Percentiles rank a stretch among this genome's conserved stretches.
These are phyloP conservation scores for Coniochaeta ligniaria DNA, from an alignment of 2,329 filamentous ascomycete genomes.

Conservation along the genomic window DNA sequence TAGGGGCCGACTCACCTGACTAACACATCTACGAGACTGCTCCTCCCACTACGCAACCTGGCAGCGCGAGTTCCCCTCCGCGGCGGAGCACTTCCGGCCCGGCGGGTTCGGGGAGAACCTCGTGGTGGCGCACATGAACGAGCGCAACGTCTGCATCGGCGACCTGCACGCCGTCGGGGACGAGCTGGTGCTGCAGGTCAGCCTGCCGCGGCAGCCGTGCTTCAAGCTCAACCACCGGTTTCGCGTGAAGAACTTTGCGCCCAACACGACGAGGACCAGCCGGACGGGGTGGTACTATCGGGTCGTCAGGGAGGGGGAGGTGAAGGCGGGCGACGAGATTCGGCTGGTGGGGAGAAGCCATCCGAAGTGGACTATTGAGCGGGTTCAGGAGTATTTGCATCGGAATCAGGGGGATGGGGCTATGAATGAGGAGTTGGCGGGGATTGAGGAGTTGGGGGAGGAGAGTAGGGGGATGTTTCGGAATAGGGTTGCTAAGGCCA, in stretches of 20 bases:
- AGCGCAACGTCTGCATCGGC: conserved; percentile 59
- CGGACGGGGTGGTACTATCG: conserved; percentile 63
- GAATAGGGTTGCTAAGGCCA: conserved; percentile 39
- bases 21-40: conserved; percentile 37
- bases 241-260: conserved; percentile 53
- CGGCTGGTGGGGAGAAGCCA: conserved; percentile 44
- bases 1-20: too few relatives aligned
- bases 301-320: conserved; percentile 45
- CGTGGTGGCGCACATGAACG: conserved; percentile 50
- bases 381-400: conserved; percentile 56
- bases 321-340: conserved; percentile 50
- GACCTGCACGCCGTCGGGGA: conserved; percentile 48
- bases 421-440: conserved; percentile 44
- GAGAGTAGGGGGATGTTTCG: conserved; percentile 42
- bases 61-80: conserved; percentile 43
- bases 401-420: conserved; percentile 40
- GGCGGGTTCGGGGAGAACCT: conserved; percentile 62
- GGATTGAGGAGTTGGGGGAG: conserved; percentile 41
- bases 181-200: conserved; percentile 48
- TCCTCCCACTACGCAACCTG: conserved; percentile 50
- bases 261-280: conserved; percentile 45
- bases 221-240: conserved; percentile 66
- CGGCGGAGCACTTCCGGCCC: conserved; percentile 41
- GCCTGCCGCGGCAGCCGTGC: conserved; percentile 56
- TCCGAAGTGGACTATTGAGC: conserved; percentile 56